Base-by-base conservation (phyloP, 1,284 basidiomycete species). In the Microbotryomycetes sp. region DNA sequence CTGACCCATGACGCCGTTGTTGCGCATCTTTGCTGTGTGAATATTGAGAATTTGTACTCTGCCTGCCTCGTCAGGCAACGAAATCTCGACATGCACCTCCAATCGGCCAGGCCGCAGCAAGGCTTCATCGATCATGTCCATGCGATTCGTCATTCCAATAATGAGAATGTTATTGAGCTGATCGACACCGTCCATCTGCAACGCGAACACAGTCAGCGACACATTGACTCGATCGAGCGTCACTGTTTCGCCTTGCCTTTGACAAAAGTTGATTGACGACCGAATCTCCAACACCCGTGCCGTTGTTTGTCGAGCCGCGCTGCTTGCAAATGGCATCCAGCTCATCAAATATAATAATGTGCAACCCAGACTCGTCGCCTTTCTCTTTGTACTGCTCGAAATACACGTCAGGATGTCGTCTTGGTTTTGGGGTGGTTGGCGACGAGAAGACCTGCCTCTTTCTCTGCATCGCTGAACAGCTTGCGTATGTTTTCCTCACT, bases 41-140 rank as follows among this genome's bases (percentile, higher is more conserved):
- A 99, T 99, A 70, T 82, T 89, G 67, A 99, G 81, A 71, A 98
- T 99, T 77, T 98, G 96, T 55, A 83, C 80, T 26, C 96, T 89
- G 55, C 96, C 96, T 3, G 86, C 79, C 74, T 94, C 93, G 73
- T 98, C 94, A 0, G 96, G 96, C 1, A 98, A 81, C 4, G 92
- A 96, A 67, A 99, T 97, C 77, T 99, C 96, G 86, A 99, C 97
- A 77, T 98, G 96, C n/a, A 98, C 94, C 76, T 99, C 96, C 53
- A 99, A 86, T 80, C 96, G 92, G 60, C 96, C 96, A 1, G 96
- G 94, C 73, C 96, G 92, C 15, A 97, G 82, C 1, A 98, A 82
- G 6, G 94, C 96, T 75, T 98, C 96, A 74, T 99, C 96, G 72
- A 99, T 97, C 93, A 98, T 94, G 81, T 99, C 96, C 57, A 87